Conservation (phyloP, 2,329 filamentous ascomycete species). For the Fusarium brevicatenulatum region DNA sequence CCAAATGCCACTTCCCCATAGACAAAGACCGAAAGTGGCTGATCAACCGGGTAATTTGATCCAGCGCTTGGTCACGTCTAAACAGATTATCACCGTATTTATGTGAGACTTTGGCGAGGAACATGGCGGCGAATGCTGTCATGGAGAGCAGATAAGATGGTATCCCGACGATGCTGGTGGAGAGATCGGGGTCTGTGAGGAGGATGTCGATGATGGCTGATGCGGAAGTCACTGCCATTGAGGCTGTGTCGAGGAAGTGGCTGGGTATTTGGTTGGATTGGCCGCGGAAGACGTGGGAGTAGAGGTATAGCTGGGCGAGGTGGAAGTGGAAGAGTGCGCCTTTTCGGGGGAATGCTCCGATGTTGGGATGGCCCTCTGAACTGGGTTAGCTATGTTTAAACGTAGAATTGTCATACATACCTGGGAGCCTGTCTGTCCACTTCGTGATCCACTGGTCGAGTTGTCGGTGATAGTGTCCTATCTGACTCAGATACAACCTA, state of each 20-base stretch:
- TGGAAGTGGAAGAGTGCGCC: slow-evolving; percentile 54
- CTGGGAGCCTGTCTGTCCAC: slow-evolving; percentile 48
- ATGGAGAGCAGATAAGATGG: slow-evolving; percentile 63
- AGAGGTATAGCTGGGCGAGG: slow-evolving; percentile 55
- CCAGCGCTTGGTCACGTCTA: slow-evolving; percentile 49
- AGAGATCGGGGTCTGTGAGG: slow-evolving; percentile 54
- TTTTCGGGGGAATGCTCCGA: slow-evolving; percentile 54
- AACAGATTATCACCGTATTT: slow-evolving; percentile 55
- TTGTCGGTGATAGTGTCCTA: slow-evolving; percentile 47
- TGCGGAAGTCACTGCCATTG: slow-evolving; percentile 51
- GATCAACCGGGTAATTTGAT: slow-evolving; percentile 52
- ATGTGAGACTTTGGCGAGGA: slow-evolving; percentile 58
- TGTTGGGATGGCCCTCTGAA: slow-evolving; percentile 47
- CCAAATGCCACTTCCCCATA: slow-evolving; percentile 57
- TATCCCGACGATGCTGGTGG: slow-evolving; percentile 54
- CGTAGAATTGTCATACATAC: slow-evolving; percentile 27
- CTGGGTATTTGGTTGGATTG: slow-evolving; percentile 48
- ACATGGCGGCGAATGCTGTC: slow-evolving; percentile 64
- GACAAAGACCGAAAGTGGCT: slow-evolving; percentile 53
- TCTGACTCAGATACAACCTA: slow-evolving; percentile 61
- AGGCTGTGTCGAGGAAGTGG: slow-evolving; percentile 49
- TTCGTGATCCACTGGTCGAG: slow-evolving; percentile 52
- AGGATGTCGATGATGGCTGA: slow-evolving; percentile 57
- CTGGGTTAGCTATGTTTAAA: too few relatives aligned
- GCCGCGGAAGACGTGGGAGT: slow-evolving; percentile 55